Evolutionary conservation across 2,329 filamentous ascomycete species (phyloP).

Genomic region (Exophiala sp.): DNA sequence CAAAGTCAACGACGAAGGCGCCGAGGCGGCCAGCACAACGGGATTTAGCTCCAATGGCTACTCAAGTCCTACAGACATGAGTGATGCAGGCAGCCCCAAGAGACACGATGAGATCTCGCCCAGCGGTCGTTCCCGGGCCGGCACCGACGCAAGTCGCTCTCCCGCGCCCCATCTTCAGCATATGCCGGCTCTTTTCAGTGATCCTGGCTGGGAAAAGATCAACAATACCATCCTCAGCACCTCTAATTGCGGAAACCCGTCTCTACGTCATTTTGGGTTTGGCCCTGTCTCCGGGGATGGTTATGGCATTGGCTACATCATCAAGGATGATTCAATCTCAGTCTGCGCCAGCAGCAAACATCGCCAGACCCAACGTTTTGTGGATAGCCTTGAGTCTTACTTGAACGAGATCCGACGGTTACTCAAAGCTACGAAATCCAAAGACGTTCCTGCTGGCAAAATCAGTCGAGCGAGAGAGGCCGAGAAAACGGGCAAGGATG

Average conservation of each 20-base stretch:
- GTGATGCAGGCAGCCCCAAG: constrained; percentile 28
- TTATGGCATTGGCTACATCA: constrained; percentile 97
- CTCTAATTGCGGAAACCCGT: constrained; percentile 97
- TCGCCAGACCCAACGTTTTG: constrained; percentile 81
- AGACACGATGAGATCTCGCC: constrained; percentile 27
- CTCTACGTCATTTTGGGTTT: constrained; percentile 90
- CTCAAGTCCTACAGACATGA: constrained; percentile 50
- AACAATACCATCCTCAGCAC: constrained; percentile 93
- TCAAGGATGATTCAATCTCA: constrained; percentile 86
- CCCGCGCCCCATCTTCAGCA: constrained; percentile 37
- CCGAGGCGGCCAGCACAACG: constrained; percentile 47
- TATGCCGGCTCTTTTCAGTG: constrained; percentile 76
- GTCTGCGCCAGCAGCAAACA: constrained; percentile 94
- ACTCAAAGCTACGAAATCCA: constrained; percentile 59
- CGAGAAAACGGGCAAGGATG: constrained; percentile 40
- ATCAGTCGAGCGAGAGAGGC: constrained; percentile 57
- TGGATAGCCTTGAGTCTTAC: constrained; percentile 85
- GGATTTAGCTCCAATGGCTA: constrained; percentile 55
- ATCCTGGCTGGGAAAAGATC: constrained; percentile 86
- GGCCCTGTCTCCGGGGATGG: constrained; percentile 89
- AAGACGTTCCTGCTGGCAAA: constrained; percentile 48
- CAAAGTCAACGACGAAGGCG: constrained; percentile 66
- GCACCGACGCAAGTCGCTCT: constrained; percentile 36
- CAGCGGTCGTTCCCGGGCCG: constrained; percentile 45
- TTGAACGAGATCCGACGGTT: constrained; percentile 84